phyloP scores from a whole-genome alignment of 805 yeast genomes.

The Phaffomyces opuntiae region DNA sequence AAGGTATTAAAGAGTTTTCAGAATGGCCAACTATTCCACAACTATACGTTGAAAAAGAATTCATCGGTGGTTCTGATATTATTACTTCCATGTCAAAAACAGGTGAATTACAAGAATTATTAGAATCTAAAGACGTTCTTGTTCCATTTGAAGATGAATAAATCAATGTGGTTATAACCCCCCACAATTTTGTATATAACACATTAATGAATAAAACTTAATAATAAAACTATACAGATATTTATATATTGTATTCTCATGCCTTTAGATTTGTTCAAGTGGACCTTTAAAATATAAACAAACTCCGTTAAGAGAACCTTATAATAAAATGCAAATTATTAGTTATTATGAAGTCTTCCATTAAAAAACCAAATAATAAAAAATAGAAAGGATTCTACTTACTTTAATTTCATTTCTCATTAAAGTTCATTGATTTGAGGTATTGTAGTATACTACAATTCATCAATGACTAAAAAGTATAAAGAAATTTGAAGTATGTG shows the following conservation, averaged over 20 bases:
- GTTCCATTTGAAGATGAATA: constrained; percentile 53
- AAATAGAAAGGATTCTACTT: no score
- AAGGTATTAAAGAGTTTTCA: constrained; percentile 91
- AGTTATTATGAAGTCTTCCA: no score
- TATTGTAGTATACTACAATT: background rate
- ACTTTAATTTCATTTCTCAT: constrained; percentile 1
- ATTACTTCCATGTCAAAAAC: constrained; percentile 81
- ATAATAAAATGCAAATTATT: no score
- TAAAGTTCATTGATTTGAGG: constrained; percentile 1
- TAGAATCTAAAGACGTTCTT: constrained; percentile 72
- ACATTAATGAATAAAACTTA: background rate
- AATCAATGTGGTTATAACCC: background rate
- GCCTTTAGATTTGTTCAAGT: constrained; percentile 35
- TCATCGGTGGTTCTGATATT: constrained; percentile 97
- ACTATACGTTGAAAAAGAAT: constrained; percentile 82
- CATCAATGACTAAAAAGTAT: constrained; percentile 8
- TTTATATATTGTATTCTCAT: constrained; percentile 23
- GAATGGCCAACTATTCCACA: constrained; percentile 99
- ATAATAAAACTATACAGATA: background rate
- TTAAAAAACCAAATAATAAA: no score
- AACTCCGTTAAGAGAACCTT: constrained; percentile 31
- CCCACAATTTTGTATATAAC: constrained; percentile 3
- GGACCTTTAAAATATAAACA: constrained; percentile 23
- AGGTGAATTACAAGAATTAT: constrained; percentile 84
- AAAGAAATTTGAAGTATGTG: background rate